Base-by-base conservation (phyloP, 192 early-diverging fungal genomes). In the Allomyces arbusculus region DNA sequence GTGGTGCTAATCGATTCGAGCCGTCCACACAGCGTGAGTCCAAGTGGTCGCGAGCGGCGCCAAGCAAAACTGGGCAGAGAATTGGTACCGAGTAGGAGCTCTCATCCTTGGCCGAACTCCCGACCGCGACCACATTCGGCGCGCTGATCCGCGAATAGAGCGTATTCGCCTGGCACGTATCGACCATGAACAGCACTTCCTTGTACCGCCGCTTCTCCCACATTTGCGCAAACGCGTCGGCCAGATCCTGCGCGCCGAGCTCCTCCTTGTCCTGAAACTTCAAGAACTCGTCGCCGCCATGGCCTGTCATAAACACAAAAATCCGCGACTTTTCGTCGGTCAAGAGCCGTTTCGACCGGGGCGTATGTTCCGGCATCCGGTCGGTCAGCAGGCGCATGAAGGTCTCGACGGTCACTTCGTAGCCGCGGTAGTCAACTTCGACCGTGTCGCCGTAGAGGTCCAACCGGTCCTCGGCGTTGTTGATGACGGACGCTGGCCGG, bases 211-310 rank as follows among this genome's bases (percentile, higher is more conserved):
- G 84, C 75, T 97, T 95, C 77, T 99, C 93, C 73, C 83, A 86
- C 96, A 99, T 97, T 76, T 99, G 96, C 65, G 87, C 84, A 72
- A 99, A 92, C 22, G 96, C 90, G 72, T 95, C 94, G 7, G 92
- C 92, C 43, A 99, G 76, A 78, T 99, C 96, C 66, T 93, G 89
- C 45, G 87, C 87, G 66, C 90, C 88, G 65, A 99, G 89, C 74
- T 99, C 96, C 73, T 99, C 96, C 28, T 89, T 84, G 75, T 99
- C 96, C 72, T 97, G 96, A 75, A 99, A 97, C 77, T 99, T 99
- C 68, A 99, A 73, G 70, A 99, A 97, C 69, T 94, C 96, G 71
- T 97, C 91, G 61, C 96, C 96, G 23, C 96, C 96, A 73, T 99
- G 94, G 0, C 96, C 96, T 16, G 96, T 99, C 93, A 99, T 95